Conservation (phyloP, 306 rosid species). For the Prunus padus region DNA sequence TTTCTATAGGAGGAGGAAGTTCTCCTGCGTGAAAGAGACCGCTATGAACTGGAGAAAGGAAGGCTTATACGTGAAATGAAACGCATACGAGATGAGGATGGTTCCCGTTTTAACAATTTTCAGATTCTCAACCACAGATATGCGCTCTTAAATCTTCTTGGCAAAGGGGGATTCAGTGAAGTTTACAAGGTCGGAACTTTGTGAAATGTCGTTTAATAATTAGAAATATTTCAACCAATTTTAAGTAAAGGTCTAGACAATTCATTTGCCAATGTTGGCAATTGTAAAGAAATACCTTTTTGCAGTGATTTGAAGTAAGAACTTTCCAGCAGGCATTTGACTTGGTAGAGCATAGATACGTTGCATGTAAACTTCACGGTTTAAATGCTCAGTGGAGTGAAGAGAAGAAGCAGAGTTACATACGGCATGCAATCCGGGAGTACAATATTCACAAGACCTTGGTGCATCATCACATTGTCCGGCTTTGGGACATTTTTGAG, state of each 20-base stretch:
- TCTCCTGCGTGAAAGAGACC: slow-evolving; percentile 88
- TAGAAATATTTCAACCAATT: slow-evolving; percentile 9
- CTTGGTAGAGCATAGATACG: slow-evolving; percentile 95
- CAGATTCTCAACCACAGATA: slow-evolving; percentile 89
- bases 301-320: slow-evolving; percentile 98
- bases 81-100: slow-evolving; percentile 99
- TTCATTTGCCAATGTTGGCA: slow-evolving; percentile 77
- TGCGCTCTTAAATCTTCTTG: slow-evolving; percentile 96
- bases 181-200: slow-evolving; percentile 90
- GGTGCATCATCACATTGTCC: slow-evolving; percentile 94
- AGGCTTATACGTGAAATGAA: slow-evolving; percentile 99
- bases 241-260: slow-evolving; percentile 26
- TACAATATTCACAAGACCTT: slow-evolving; percentile 96
- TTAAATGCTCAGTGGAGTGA: slow-evolving; percentile 99
- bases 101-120: slow-evolving; percentile 98
- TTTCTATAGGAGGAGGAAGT: slow-evolving; percentile 78
- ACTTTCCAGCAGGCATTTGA: slow-evolving; percentile 99
- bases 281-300: slow-evolving; percentile 78
- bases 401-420: slow-evolving; percentile 99
- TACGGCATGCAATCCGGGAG: slow-evolving; percentile 96
- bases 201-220: slow-evolving; percentile 17
- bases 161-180: slow-evolving; percentile 99
- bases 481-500: slow-evolving; percentile 99
- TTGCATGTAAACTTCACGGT: slow-evolving; percentile 99
- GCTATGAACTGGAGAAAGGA: slow-evolving; percentile 90